These are phyloP conservation scores for Pseudozyma tsukubaensis DNA, from an alignment of 1,284 basidiomycete species.

Conservation along the genomic window DNA sequence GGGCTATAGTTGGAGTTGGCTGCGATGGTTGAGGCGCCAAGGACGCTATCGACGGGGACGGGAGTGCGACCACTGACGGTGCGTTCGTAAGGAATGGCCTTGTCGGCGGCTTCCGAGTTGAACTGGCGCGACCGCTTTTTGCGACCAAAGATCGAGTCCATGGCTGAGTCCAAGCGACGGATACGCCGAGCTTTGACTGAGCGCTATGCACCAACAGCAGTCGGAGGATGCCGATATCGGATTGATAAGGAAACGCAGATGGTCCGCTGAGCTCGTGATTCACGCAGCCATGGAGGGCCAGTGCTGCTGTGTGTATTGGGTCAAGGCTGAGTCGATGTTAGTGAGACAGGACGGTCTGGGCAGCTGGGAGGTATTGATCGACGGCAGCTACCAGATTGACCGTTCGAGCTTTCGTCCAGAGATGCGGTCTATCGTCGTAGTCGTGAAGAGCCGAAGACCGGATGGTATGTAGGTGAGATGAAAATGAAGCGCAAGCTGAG, in stretches of 20 bases:
- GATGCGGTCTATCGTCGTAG: too few relatives aligned
- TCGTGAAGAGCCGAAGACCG: too few relatives aligned
- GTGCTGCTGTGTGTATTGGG: background rate
- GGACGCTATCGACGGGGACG: slow-evolving; percentile 28
- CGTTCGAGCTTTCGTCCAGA: too few relatives aligned
- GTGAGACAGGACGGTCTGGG: background rate
- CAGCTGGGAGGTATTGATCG: background rate
- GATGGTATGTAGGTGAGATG: too few relatives aligned
- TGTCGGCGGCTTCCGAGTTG: slow-evolving; percentile 51
- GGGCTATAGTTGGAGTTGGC: slow-evolving; percentile 17
- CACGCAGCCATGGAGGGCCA: slow-evolving; percentile 24
- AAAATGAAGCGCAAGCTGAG: too few relatives aligned
- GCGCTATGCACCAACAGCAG: background rate
- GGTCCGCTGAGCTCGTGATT: background rate
- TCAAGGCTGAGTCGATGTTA: background rate
- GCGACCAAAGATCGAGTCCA: slow-evolving; percentile 55
- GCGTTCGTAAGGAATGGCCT: slow-evolving; percentile 55
- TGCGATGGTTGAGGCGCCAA: slow-evolving; percentile 20
- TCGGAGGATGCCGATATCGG: background rate
- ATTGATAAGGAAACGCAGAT: slow-evolving; percentile 8
- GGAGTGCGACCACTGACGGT: slow-evolving; percentile 45
- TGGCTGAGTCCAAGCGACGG: slow-evolving; percentile 3
- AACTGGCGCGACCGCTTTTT: slow-evolving; percentile 57
- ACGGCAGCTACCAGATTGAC: background rate
- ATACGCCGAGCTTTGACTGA: background rate